These are phyloP conservation scores for Saccharum officinarum DNA, from an alignment of 176 grass and related monocot genomes.

Conservation along the genomic window DNA sequence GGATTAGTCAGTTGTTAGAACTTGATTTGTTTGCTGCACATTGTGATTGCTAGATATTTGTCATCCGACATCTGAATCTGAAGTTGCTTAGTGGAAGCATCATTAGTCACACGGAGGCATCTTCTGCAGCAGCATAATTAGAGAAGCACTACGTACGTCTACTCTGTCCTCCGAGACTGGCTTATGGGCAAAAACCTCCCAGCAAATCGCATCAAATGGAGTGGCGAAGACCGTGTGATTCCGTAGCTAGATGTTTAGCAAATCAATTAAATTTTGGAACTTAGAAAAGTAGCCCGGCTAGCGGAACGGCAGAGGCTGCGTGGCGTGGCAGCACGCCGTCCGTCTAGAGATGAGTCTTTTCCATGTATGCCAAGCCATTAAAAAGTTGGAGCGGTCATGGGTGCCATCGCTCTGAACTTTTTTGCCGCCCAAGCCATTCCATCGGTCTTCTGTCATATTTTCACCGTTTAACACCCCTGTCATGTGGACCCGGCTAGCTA, in stretches of 20 bases:
- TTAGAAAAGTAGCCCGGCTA: not conserved
- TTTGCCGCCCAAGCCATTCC: no score
- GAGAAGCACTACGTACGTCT: not conserved
- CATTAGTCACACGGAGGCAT: not conserved
- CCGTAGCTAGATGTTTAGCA: no score
- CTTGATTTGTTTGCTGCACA: no score
- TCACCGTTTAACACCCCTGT: no score
- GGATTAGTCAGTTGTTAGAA: no score
- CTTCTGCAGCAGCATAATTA: not conserved
- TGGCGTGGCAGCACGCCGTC: not conserved
- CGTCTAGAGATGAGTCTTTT: not conserved
- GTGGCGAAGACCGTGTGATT: not conserved
- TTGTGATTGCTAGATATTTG: not conserved
- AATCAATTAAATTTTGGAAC: no score
- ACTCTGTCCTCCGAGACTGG: not conserved
- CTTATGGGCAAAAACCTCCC: not conserved
- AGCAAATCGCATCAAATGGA: not conserved
- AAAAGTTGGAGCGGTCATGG: no score
- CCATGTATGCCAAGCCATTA: no score
- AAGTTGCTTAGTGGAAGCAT: not conserved
- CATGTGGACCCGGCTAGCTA: no score
- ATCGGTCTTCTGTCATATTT: no score
- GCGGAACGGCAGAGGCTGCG: not conserved
- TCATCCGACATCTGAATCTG: not conserved
- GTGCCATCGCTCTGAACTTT: no score